Percentiles rank a stretch among this genome's conserved stretches.
Evolutionary conservation across 371 early-diverging fungal genomes (phyloP).

Genomic region (Mucor saturninus): DNA sequence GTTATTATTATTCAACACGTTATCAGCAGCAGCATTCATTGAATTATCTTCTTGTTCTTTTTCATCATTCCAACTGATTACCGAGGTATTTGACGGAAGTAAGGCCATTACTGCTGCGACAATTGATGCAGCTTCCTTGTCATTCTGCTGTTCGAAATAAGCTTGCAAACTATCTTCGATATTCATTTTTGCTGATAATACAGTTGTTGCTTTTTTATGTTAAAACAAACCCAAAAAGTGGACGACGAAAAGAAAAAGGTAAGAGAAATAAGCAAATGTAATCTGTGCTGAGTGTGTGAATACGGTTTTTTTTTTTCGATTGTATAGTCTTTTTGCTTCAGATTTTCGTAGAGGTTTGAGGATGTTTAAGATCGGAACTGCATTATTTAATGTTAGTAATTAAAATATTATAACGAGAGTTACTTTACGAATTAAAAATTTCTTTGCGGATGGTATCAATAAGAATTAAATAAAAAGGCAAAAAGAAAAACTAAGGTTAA

Average conservation of each 20-base stretch:
- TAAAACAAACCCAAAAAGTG: slow-evolving; percentile 1
- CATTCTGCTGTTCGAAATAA: slow-evolving; percentile 28
- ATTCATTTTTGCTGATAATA: not conserved
- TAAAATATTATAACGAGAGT: no score
- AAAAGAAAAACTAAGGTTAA: no score
- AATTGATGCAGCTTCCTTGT: slow-evolving; percentile 24
- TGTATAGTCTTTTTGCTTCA: no score
- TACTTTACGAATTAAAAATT: no score
- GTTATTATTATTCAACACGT: slow-evolving; percentile 16
- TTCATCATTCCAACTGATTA: slow-evolving; percentile 12
- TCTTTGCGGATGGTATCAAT: no score
- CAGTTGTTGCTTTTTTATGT: not conserved
- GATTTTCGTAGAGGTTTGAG: no score
- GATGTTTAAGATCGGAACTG: no score
- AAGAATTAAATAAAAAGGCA: no score
- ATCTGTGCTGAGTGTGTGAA: not conserved
- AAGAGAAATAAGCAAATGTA: not conserved
- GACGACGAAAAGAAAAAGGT: not conserved
- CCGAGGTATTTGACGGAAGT: slow-evolving; percentile 21
- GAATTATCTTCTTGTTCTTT: slow-evolving; percentile 5
- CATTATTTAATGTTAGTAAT: no score
- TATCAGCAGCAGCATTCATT: slow-evolving; percentile 6
- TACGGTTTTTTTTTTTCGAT: not conserved
- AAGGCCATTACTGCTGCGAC: slow-evolving; percentile 21
- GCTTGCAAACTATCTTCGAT: slow-evolving; percentile 16